A percentile compares a stretch with the other conserved stretches of the same genome.
Evolutionary conservation across 345 rosid genomes (phyloP).

Genomic region (Melastoma malabathricum): DNA sequence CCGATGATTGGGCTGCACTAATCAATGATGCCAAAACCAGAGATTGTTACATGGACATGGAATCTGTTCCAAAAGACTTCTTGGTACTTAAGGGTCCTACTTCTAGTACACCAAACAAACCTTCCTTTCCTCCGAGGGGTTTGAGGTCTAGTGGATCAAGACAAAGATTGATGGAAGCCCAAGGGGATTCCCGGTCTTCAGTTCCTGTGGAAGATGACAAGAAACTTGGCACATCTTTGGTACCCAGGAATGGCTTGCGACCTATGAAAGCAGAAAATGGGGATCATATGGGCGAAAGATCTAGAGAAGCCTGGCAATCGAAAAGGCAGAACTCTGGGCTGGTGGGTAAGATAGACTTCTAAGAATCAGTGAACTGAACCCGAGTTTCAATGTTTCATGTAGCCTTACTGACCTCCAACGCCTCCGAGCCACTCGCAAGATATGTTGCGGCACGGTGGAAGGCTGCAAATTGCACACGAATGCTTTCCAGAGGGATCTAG

Average conservation of each 20-base stretch:
- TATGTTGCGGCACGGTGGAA: too few species aligned
- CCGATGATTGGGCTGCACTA: constrained; percentile 93
- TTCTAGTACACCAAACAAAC: constrained; percentile 38
- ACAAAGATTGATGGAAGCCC: constrained; percentile 48
- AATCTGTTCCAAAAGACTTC: constrained; percentile 73
- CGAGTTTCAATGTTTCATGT: too few species aligned
- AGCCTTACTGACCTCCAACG: too few species aligned
- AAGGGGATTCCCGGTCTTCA: constrained; percentile 55
- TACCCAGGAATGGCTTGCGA: constrained; percentile 46
- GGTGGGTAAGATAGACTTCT: constrained; percentile 9
- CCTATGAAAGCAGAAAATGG: constrained; percentile 39
- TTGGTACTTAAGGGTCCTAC: constrained; percentile 33
- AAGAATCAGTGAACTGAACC: background rate
- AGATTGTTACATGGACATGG: constrained; percentile 89
- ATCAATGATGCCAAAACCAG: constrained; percentile 78
- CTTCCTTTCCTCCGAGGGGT: constrained; percentile 43
- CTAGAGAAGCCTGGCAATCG: constrained; percentile 74
- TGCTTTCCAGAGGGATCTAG: too few species aligned
- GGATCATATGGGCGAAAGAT: constrained; percentile 46
- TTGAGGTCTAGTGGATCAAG: constrained; percentile 62
- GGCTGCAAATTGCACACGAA: too few species aligned
- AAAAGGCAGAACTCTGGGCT: constrained; percentile 29
- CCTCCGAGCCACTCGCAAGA: too few species aligned
- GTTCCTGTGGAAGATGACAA: constrained; percentile 70
- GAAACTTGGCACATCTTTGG: constrained; percentile 30